phyloP scores from a whole-genome alignment of 106 monocot species.

The Dactylorhiza incarnata region DNA sequence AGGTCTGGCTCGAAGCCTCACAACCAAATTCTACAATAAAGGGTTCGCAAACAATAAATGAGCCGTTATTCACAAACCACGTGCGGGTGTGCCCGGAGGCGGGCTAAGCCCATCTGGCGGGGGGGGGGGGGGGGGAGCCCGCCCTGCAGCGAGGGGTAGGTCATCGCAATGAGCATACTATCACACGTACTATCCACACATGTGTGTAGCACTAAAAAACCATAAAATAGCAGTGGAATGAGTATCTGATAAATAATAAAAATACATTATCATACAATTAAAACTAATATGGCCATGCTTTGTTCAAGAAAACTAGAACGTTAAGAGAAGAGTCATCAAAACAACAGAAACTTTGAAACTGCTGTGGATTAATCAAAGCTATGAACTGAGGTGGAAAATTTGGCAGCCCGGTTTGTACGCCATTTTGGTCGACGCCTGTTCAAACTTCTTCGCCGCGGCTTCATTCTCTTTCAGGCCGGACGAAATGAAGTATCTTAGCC shows the following conservation, averaged over 20 bases:
- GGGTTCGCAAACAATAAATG: too few relatives aligned
- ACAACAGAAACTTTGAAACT: neutral
- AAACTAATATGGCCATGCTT: neutral
- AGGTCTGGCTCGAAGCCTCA: too few relatives aligned
- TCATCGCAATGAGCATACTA: too few relatives aligned
- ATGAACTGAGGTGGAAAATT: constrained; percentile 55
- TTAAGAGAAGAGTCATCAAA: neutral
- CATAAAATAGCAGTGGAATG: neutral
- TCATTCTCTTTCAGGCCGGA: constrained; percentile 68
- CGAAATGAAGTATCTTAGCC: constrained; percentile 64
- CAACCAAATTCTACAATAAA: too few relatives aligned
- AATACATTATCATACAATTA: neutral
- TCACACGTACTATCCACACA: too few relatives aligned
- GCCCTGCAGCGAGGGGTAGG: too few relatives aligned
- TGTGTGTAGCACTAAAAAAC: too few relatives aligned
- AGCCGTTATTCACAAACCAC: too few relatives aligned
- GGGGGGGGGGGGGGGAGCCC: too few relatives aligned
- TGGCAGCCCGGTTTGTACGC: constrained; percentile 62
- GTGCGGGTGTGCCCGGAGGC: too few relatives aligned
- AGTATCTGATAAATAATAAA: neutral
- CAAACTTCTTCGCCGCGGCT: constrained; percentile 57
- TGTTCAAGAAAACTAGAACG: neutral
- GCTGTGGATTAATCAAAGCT: neutral
- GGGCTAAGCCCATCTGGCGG: too few relatives aligned
- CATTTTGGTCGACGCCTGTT: constrained; percentile 35